Percentiles rank a stretch among this genome's conserved stretches.
These are phyloP conservation scores for Penicillium coffeae DNA, from an alignment of 495 filamentous ascomycete genomes.

Conservation along the genomic window DNA sequence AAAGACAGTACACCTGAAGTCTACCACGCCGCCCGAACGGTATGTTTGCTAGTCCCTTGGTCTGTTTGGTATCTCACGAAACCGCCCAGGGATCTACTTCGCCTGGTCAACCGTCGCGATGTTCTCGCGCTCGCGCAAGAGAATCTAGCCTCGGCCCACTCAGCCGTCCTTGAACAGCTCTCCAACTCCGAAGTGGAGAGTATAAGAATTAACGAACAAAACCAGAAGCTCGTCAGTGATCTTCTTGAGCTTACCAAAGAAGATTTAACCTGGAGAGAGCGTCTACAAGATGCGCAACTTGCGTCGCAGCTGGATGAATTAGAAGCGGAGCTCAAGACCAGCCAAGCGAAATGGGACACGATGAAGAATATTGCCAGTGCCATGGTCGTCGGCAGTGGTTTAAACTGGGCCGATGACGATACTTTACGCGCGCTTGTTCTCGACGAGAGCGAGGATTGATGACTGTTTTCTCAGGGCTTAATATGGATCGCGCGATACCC, in stretches of 20 bases:
- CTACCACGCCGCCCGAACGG: conserved; percentile 64
- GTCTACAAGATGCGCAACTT: conserved; percentile 48
- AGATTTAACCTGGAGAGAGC: conserved; percentile 48
- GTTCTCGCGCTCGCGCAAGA: conserved; percentile 56
- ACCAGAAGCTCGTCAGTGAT: conserved; percentile 56
- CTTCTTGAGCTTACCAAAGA: conserved; percentile 59
- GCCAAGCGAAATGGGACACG: conserved; percentile 61
- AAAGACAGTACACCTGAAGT: conserved; percentile 70
- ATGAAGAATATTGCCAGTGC: conserved; percentile 72
- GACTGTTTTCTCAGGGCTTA: not conserved
- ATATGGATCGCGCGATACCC: too few species aligned
- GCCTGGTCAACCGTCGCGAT: conserved; percentile 65
- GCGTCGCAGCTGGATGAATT: conserved; percentile 50
- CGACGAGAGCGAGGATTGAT: conserved; percentile 59
- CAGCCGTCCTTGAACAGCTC: conserved; percentile 43
- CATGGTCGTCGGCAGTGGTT: conserved; percentile 75
- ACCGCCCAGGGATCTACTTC: conserved; percentile 56
- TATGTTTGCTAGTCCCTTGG: conserved; percentile 25
- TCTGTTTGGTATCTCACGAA: conserved; percentile 5
- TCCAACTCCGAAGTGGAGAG: conserved; percentile 53
- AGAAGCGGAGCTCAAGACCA: conserved; percentile 52
- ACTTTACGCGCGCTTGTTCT: conserved; percentile 68
- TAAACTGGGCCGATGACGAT: conserved; percentile 76
- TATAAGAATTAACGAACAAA: conserved; percentile 50
- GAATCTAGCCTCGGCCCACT: conserved; percentile 49